Base-by-base conservation (phyloP, 257 asterid species). In the Nicotiana knightiana region DNA sequence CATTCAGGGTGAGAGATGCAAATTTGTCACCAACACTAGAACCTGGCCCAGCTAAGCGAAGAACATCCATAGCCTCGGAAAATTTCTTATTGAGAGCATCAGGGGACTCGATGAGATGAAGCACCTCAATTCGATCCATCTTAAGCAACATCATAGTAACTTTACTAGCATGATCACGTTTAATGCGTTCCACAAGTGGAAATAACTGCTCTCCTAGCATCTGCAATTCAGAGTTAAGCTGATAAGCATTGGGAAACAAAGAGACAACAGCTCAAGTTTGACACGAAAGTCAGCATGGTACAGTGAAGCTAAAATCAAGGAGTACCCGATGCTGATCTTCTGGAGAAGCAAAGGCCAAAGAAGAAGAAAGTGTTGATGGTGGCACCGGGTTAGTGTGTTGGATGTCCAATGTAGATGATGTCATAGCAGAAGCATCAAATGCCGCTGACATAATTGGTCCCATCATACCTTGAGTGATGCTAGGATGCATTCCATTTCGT, bases 91-190 rank as follows among this genome's bases (percentile, higher is more conserved):
- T 93, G 4, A 94, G 93, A 70, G 96, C 96, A 63, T 93, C 97
- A 0, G 97, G 97, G 9, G 97, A 90, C 61, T 94, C 98, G 21
- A 94, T 90, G 73, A 94, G 89, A 85, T 93, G 98, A 75, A 94
- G 97, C 77, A 94, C 97, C 81, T 94, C 98, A 0, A 92, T 87
- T 79, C 93, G 98, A 82, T 93, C 98, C 97, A 94, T 94, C 89
- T 94, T 97, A 86, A 94, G 75, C 81, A 94, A 51, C 98, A 94
- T 94, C 1, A 97, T 97, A 0, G 97, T 94, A 12, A 94, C 92
- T 83, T 94, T 93, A 58, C 93, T 92, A 15, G 96, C 94, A 39
- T 83, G 83, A 32, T 84, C 92, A 9, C 30, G 89, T 80, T 91
- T 97, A 0, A 91, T 61, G 15, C 85, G 87, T 57, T 92, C 95